A percentile compares a stretch with the other conserved stretches of the same genome.
These are phyloP conservation scores for Mariannaea sp. DNA, from an alignment of 2,329 filamentous ascomycete genomes.

Conservation along the genomic window DNA sequence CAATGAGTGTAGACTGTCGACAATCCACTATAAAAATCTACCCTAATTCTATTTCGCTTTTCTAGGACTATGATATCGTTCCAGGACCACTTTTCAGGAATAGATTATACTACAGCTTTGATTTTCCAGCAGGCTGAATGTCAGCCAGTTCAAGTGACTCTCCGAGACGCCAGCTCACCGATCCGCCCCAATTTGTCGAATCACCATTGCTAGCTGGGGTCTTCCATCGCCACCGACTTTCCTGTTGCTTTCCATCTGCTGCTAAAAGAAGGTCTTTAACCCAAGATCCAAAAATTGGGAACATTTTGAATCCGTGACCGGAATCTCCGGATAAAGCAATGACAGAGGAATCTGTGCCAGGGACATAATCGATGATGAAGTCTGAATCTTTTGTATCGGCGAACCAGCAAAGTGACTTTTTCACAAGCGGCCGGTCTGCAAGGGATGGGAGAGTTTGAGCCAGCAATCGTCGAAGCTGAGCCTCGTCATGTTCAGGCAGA, in stretches of 20 bases:
- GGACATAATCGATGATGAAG: constrained; percentile 64
- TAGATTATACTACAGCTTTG: constrained; percentile 17
- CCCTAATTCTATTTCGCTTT: too few relatives aligned
- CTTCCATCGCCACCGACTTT: constrained; percentile 59
- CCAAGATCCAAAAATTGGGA: constrained; percentile 63
- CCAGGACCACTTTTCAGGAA: neutral
- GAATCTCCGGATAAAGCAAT: constrained; percentile 62
- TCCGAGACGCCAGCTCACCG: constrained; percentile 48
- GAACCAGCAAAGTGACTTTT: constrained; percentile 65
- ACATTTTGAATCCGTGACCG: constrained; percentile 67
- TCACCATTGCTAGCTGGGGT: constrained; percentile 23
- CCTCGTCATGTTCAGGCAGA: constrained; percentile 59
- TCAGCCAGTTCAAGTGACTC: constrained; percentile 36
- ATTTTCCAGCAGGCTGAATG: constrained; percentile 6
- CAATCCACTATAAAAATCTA: too few relatives aligned
- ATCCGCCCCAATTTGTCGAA: constrained; percentile 36
- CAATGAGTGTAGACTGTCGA: too few relatives aligned
- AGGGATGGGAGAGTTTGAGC: constrained; percentile 57
- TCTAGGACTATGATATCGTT: too few relatives aligned
- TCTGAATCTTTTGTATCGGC: constrained; percentile 65
- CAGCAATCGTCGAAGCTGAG: constrained; percentile 55
- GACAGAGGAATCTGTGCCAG: constrained; percentile 50
- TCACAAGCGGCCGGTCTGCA: constrained; percentile 59
- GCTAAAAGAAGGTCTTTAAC: constrained; percentile 53
- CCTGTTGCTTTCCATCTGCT: constrained; percentile 45